A percentile compares a stretch with the other conserved stretches of the same genome.
These are phyloP conservation scores for Stygiomarasmius scandens DNA, from an alignment of 1,284 basidiomycete species.

Conservation along the genomic window DNA sequence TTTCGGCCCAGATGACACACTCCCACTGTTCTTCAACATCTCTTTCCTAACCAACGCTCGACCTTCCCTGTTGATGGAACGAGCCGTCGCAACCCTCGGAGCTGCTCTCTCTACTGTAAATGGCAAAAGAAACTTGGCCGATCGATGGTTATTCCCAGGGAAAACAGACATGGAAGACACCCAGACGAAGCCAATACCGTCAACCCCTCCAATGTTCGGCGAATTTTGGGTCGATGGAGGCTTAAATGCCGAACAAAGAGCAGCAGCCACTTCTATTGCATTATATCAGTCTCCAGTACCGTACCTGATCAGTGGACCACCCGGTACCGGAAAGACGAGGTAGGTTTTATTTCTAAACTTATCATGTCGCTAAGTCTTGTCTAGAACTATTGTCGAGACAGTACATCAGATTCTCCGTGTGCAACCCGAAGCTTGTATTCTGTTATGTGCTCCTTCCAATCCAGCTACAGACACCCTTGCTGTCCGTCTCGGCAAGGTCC, in stretches of 20 bases:
- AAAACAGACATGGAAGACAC: constrained; percentile 29
- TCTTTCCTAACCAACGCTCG: constrained; percentile 46
- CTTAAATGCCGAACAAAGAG: constrained; percentile 46
- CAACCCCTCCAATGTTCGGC: constrained; percentile 20
- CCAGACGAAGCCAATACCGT: constrained; percentile 17
- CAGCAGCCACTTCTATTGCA: constrained; percentile 43
- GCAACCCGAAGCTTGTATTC: constrained; percentile 44
- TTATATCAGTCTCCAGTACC: constrained; percentile 44
- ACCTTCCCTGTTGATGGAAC: constrained; percentile 43
- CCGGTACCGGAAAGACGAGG: constrained; percentile 52
- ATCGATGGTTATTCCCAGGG: constrained; percentile 47
- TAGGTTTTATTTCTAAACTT: too few species aligned
- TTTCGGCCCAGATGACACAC: constrained; percentile 34
- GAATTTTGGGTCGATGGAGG: constrained; percentile 42
- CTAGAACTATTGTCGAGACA: constrained; percentile 45
- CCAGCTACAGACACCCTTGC: constrained; percentile 49
- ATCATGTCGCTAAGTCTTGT: too few species aligned
- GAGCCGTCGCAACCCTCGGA: constrained; percentile 31
- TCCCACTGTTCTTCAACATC: constrained; percentile 45
- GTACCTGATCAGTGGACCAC: constrained; percentile 47
- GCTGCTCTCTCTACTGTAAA: neutral
- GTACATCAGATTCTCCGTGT: constrained; percentile 47
- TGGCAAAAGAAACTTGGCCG: constrained; percentile 31
- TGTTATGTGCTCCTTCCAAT: constrained; percentile 50
- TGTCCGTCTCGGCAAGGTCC: constrained; percentile 35